These are phyloP conservation scores for Kluyveromyces sp. DNA, from an alignment of 1,139 yeast species.

Conservation along the genomic window DNA sequence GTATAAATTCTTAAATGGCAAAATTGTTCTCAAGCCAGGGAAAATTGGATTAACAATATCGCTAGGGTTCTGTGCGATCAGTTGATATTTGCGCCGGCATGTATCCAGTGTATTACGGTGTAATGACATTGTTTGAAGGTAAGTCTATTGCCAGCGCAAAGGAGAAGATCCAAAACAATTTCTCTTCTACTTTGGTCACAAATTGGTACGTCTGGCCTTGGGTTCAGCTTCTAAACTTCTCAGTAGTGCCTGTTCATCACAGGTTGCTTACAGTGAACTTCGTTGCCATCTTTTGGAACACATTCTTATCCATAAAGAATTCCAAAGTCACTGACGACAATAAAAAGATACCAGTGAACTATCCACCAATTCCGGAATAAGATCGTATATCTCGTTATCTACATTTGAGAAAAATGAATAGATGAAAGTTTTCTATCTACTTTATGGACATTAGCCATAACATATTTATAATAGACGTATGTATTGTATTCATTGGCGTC, in stretches of 20 bases:
- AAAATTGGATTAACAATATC: constrained; percentile 29
- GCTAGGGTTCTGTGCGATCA: constrained; percentile 66
- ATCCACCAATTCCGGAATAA: constrained; percentile 34
- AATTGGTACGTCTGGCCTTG: constrained; percentile 89
- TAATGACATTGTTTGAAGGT: constrained; percentile 62
- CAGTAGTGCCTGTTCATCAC: constrained; percentile 59
- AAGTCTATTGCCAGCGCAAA: constrained; percentile 32
- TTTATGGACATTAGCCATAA: too few species aligned
- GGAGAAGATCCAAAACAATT: constrained; percentile 39
- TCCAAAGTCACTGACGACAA: constrained; percentile 12
- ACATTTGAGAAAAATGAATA: too few species aligned
- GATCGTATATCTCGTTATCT: neutral
- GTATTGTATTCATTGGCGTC: too few species aligned
- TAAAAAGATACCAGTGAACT: constrained; percentile 26
- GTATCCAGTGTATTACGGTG: constrained; percentile 57
- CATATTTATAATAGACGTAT: too few species aligned
- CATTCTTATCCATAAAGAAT: constrained; percentile 57
- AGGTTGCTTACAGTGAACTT: constrained; percentile 63
- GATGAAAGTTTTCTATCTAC: too few species aligned
- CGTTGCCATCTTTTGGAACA: constrained; percentile 79
- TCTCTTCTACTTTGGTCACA: constrained; percentile 53
- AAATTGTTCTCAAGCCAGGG: constrained; percentile 24
- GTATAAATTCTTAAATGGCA: constrained; percentile 51
- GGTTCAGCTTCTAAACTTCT: constrained; percentile 67
- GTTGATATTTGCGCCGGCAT: constrained; percentile 64